phyloP scores from a whole-genome alignment of 768 basidiomycete species.

The Boletus subparvulus region DNA sequence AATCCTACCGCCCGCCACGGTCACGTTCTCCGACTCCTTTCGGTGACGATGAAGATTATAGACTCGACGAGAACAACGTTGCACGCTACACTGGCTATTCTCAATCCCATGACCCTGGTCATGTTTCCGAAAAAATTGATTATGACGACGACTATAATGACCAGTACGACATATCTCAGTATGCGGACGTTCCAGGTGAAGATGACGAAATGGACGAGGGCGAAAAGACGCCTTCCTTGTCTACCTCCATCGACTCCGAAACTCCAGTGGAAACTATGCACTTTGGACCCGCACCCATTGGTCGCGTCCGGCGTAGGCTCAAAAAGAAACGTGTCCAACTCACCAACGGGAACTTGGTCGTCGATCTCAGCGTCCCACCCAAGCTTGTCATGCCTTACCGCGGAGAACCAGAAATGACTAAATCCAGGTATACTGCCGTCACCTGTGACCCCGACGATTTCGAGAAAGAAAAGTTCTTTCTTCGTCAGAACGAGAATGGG shows the following conservation, averaged over 20 bases:
- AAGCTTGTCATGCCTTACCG: constrained; percentile 74
- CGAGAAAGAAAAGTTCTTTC: constrained; percentile 75
- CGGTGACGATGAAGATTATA: constrained; percentile 71
- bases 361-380: constrained; percentile 81
- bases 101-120: constrained; percentile 13
- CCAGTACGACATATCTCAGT: constrained; percentile 34
- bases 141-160: constrained; percentile 13
- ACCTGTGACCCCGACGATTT: constrained; percentile 96
- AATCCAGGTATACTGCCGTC: constrained; percentile 81
- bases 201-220: constrained; percentile 21
- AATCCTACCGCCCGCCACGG: constrained; percentile 50
- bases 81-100: constrained; percentile 52
- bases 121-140: constrained; percentile 26
- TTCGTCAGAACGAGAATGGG: constrained; percentile 78
- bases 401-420: constrained; percentile 70
- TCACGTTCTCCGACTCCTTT: constrained; percentile 79
- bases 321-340: constrained; percentile 81
- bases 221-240: constrained; percentile 27
- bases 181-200: constrained; percentile 25
- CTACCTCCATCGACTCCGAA: constrained; percentile 42
- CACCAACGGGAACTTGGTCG: constrained; percentile 85
- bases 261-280: constrained; percentile 68
- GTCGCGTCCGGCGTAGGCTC: constrained; percentile 73
- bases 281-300: constrained; percentile 84
- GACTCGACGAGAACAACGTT: constrained; percentile 53